Base-by-base conservation (phyloP, 495 filamentous ascomycete genomes). In the Mytilinidion resinicola region DNA sequence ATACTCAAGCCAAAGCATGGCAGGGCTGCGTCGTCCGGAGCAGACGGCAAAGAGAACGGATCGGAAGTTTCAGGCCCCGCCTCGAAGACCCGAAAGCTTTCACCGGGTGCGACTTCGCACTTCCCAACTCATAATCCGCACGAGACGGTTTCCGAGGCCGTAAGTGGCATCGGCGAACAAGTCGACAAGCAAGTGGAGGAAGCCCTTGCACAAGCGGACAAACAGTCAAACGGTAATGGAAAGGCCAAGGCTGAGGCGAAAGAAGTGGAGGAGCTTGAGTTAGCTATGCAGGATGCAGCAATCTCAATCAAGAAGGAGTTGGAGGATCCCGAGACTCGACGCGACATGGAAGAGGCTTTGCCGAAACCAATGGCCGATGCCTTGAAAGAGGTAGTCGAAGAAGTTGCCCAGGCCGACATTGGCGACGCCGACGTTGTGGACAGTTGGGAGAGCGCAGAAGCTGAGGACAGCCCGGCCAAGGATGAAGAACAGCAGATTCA, bases 401-500 rank as follows among this genome's bases (percentile, higher is more conserved):
- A 86, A 39, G 73, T 78, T 50, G 78, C 80, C 11, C 63, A 76
- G n/a, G 74, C 73, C 55, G 75, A 73, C 25, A 51, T 79, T 11
- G 74, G 68, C 51, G 82, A 81, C 56, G 25, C 25, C 3, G 75
- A 73, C 25, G 53, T 79, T 14, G 74, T 68, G 51, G 82, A 81
- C 56, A 89, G 83, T 70, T 91, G 87, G 88, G 88, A 92, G 72
- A 92, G 85, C 60, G 85, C 75, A 9, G 74, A 76, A 51, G 82
- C 82, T 34, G 90, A 92, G 69, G 89, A 87, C 47, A 81, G 82
- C 38, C 80, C 82, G 11, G 81, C 82, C 49, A 86, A 95, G 69
- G 85, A 85, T 56, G 73, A 77, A 12, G 77, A 80, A 25, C 74
- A 78, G 35, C 39, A 12, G 39, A 42, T 96, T 21, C 83, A 78